Evolutionary conservation across 805 yeast species (phyloP), one percentile per base, ranked within the genome.

Genomic region (Saturnispora saitoi): DNA sequence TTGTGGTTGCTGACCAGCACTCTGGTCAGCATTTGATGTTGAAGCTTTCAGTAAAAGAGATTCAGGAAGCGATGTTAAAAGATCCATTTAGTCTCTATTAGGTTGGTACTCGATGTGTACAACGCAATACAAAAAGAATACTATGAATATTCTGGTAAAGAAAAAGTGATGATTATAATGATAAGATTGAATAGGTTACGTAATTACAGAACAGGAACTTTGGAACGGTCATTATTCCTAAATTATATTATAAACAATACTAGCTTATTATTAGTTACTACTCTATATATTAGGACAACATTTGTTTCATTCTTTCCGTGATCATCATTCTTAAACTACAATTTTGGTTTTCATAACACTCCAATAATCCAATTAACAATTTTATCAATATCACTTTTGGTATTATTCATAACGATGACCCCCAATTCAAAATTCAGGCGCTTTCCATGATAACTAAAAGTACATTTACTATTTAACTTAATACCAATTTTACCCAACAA

Each of bases 1-100:
- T 4, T 26, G 32, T 7, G 38, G 28, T 4, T 29, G 44, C 6
- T 39, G 38, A 20, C 38, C 19, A 11, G 20, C 12, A 34, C 20
- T 22, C 4, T 31, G 14, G 15, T n/a, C 8, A 6, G 20, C 32
- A 15, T 24, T 39, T 6, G 36, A n/a, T 17, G 44, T 42, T 4
- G 45, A 32, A 9, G 45, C 45, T n/a, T 32, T 31, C 39, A 32
- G 20, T 24, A 42, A 22, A 32, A 42, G 17, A 20, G 45, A 42
- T 22, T 42, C 45, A 9, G 44, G 44, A 14, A 17, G 17, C 17
- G 38, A 34, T 17, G 20, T 12, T 12, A 34, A 17, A 5, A 20
- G 4, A 10, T 34, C 38, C 38, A 34, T 34, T 8, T 20, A 9
- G 15, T 22, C 14, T 15, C 11, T 34, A 7, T 3, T 34, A 34